phyloP scores from a whole-genome alignment of 1,284 basidiomycete genomes.

The Vanrija sp. region DNA sequence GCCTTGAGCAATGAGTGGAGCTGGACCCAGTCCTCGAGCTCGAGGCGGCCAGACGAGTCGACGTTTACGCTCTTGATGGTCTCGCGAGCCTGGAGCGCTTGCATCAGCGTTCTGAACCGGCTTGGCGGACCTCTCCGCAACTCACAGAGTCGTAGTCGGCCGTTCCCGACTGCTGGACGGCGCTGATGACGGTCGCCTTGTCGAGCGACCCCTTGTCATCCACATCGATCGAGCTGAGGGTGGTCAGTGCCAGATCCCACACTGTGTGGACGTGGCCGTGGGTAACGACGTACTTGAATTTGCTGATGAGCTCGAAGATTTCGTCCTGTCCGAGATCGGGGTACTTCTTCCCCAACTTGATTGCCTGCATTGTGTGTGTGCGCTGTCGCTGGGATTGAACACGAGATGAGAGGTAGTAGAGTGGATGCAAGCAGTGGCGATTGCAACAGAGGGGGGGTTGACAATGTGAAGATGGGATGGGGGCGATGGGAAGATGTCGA shows the following conservation, averaged over 20 bases:
- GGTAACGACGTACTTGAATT: conserved; percentile 75
- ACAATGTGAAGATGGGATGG: background rate
- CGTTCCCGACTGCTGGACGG: conserved; percentile 70
- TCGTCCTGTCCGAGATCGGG: conserved; percentile 87
- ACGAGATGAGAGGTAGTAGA: background rate
- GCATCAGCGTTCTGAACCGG: conserved; percentile 22
- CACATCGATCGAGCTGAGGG: conserved; percentile 67
- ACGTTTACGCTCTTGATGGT: conserved; percentile 93
- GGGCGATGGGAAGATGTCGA: background rate
- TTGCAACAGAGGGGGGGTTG: background rate
- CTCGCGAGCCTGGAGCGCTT: conserved; percentile 50
- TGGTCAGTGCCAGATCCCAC: background rate
- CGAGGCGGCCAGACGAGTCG: conserved; percentile 91
- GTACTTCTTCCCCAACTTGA: conserved; percentile 82
- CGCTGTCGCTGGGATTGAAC: background rate
- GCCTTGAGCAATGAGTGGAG: conserved; percentile 40
- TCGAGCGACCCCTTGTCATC: conserved; percentile 81
- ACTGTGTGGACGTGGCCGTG: background rate
- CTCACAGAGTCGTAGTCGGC: conserved; percentile 82
- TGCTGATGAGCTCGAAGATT: conserved; percentile 85
- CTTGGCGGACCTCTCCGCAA: background rate
- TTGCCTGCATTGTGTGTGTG: conserved; percentile 44
- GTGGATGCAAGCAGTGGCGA: background rate
- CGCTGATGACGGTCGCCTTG: conserved; percentile 72
- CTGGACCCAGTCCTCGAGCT: conserved; percentile 95